phyloP scores from a whole-genome alignment of 345 rosid species.

The Erodium maritimum region DNA sequence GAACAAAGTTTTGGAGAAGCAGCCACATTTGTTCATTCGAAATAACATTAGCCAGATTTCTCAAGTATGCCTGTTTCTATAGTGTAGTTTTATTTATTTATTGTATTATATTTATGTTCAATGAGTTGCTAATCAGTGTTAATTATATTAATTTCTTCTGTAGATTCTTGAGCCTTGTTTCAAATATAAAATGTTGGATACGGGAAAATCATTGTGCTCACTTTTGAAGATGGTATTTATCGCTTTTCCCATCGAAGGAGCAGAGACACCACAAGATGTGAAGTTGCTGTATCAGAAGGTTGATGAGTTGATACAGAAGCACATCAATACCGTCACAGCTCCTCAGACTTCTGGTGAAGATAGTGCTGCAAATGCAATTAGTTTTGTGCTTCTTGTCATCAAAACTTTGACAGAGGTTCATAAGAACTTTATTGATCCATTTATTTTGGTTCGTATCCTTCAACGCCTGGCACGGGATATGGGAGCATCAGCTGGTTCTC shows the following conservation, averaged over 20 bases:
- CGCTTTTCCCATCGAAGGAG: conserved; percentile 76
- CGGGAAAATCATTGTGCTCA: conserved; percentile 89
- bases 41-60: conserved; percentile 88
- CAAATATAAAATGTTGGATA: conserved; percentile 85
- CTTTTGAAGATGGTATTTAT: conserved; percentile 88
- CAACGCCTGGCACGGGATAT: conserved; percentile 89
- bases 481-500: conserved; percentile 75
- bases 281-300: conserved; percentile 76
- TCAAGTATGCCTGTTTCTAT: conserved; percentile 36
- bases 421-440: conserved; percentile 62
- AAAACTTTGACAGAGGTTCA: conserved; percentile 88
- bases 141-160: conserved; percentile 9
- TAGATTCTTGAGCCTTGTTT: conserved; percentile 98
- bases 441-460: conserved; percentile 66
- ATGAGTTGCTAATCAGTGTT: conserved; percentile 3
- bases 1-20: conserved; percentile 97
- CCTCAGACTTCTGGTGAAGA: conserved; percentile 71
- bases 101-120: not conserved
- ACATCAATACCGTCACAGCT: conserved; percentile 52
- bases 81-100: not conserved
- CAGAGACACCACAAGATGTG: conserved; percentile 58
- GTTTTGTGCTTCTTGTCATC: conserved; percentile 88
- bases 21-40: conserved; percentile 83
- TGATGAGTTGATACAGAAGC: conserved; percentile 84
- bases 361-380: conserved; percentile 52